Conservation (phyloP, 805 yeast species). For the Wickerhamiella australiensis region DNA sequence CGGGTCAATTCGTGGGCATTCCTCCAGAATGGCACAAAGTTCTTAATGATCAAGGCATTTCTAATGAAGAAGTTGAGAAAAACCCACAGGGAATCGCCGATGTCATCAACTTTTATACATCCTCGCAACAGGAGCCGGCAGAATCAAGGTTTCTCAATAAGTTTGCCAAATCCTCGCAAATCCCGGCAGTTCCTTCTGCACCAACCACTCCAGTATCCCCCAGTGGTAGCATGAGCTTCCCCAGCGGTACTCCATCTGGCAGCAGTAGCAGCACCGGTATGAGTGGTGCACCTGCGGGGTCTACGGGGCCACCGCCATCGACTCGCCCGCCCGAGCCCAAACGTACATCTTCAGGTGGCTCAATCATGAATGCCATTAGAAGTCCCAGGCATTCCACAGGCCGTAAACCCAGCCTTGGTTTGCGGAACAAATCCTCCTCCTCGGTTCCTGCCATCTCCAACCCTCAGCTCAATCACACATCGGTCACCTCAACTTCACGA, state of each 20-base stretch:
- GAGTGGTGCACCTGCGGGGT: background rate
- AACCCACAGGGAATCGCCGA: slow-evolving; percentile 93
- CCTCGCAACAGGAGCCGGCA: slow-evolving; percentile 19
- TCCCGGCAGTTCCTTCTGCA: background rate
- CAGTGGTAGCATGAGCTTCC: background rate
- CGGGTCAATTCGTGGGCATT: slow-evolving; percentile 81
- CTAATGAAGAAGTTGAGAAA: slow-evolving; percentile 74
- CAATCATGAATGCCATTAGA: slow-evolving; percentile 10
- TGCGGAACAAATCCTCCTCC: slow-evolving; percentile 1
- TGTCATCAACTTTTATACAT: slow-evolving; percentile 63
- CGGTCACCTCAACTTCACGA: slow-evolving; percentile 8
- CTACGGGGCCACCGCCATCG: slow-evolving; percentile 1
- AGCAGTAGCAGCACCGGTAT: background rate
- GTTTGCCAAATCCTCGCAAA: slow-evolving; percentile 14
- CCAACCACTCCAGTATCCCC: slow-evolving; percentile 6
- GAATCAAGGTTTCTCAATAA: slow-evolving; percentile 21
- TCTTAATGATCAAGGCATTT: slow-evolving; percentile 74
- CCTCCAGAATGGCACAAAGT: slow-evolving; percentile 89
- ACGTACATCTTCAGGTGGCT: slow-evolving; percentile 5
- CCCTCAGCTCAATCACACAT: background rate
- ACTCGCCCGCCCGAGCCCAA: slow-evolving; percentile 6
- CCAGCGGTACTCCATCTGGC: background rate
- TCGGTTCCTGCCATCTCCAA: slow-evolving; percentile 2
- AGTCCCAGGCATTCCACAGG: slow-evolving; percentile 5
- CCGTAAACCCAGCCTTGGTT: slow-evolving; percentile 12